Evolutionary conservation across 2,329 filamentous ascomycete species (phyloP).

Genomic region (Dendryphion nanum): DNA sequence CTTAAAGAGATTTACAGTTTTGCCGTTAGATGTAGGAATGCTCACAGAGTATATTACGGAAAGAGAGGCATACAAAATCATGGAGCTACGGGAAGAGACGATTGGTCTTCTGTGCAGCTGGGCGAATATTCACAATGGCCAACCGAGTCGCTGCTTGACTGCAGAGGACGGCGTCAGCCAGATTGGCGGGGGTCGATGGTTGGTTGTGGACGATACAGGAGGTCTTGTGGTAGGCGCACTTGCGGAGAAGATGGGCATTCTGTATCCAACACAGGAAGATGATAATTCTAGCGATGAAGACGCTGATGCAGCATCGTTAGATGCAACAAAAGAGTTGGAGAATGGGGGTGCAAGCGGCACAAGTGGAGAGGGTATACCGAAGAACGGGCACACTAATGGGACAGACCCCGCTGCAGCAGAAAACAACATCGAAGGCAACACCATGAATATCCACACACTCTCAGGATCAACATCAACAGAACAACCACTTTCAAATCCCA

Average conservation of each 20-base stretch:
- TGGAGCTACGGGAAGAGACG: conserved; percentile 85
- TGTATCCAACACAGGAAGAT: conserved; percentile 53
- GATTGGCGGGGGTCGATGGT: conserved; percentile 62
- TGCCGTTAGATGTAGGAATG: conserved; percentile 77
- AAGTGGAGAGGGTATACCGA: background rate
- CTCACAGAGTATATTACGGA: conserved; percentile 78
- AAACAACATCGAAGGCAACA: background rate
- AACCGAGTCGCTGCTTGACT: conserved; percentile 30
- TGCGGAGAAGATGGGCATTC: conserved; percentile 83
- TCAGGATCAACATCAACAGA: background rate
- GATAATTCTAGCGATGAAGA: conserved; percentile 15
- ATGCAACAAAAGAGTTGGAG: conserved; percentile 6
- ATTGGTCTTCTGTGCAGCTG: conserved; percentile 80
- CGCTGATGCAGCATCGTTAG: conserved; percentile 16
- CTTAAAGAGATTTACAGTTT: conserved; percentile 77
- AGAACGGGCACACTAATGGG: background rate
- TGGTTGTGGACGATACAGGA: conserved; percentile 84
- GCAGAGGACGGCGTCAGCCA: conserved; percentile 33
- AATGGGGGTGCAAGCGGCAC: background rate
- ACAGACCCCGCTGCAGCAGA: background rate
- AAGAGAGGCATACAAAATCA: conserved; percentile 73
- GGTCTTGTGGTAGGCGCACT: conserved; percentile 79
- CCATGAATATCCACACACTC: too few species aligned
- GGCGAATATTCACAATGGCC: conserved; percentile 82
- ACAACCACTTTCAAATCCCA: background rate